Percentiles rank a stretch among this genome's conserved stretches.
phyloP scores from a whole-genome alignment of 495 filamentous ascomycete species.

The Thozetella sp. region DNA sequence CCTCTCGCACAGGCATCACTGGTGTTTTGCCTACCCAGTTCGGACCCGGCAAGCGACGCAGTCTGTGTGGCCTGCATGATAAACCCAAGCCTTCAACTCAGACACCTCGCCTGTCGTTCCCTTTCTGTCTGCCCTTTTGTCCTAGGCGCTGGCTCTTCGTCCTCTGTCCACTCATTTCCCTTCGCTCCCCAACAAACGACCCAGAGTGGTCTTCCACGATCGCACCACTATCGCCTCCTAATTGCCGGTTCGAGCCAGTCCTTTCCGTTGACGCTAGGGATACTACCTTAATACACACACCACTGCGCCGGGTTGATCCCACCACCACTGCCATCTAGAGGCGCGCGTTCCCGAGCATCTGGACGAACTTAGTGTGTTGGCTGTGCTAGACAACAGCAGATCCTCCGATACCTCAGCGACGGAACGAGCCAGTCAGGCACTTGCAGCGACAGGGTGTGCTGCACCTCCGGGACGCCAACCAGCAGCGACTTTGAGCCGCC shows the following conservation, averaged over 20 bases:
- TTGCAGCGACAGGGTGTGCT: background rate
- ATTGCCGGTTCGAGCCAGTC: background rate
- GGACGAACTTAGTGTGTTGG: background rate
- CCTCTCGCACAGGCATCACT: slow-evolving; percentile 19
- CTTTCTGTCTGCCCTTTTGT: slow-evolving; percentile 11
- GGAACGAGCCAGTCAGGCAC: background rate
- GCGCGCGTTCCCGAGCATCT: background rate
- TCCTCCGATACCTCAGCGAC: background rate
- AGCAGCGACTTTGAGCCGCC: background rate
- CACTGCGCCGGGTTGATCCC: background rate
- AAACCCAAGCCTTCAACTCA: slow-evolving; percentile 16
- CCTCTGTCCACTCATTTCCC: slow-evolving; percentile 9
- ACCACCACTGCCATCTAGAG: background rate
- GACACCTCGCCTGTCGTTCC: slow-evolving; percentile 6
- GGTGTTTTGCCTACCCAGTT: slow-evolving; percentile 24
- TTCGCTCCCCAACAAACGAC: background rate
- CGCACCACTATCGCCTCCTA: background rate
- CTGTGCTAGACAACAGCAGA: background rate
- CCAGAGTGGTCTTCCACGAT: background rate
- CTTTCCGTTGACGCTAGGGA: background rate
- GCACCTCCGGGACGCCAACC: background rate
- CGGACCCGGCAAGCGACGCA: slow-evolving; percentile 19
- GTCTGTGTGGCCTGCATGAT: slow-evolving; percentile 30
- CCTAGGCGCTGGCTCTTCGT: slow-evolving; percentile 11
- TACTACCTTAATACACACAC: background rate